Evolutionary conservation across 192 early-diverging fungal genomes (phyloP), one percentile per base, ranked within the genome.

Genomic region (Spinellus fusiger): DNA sequence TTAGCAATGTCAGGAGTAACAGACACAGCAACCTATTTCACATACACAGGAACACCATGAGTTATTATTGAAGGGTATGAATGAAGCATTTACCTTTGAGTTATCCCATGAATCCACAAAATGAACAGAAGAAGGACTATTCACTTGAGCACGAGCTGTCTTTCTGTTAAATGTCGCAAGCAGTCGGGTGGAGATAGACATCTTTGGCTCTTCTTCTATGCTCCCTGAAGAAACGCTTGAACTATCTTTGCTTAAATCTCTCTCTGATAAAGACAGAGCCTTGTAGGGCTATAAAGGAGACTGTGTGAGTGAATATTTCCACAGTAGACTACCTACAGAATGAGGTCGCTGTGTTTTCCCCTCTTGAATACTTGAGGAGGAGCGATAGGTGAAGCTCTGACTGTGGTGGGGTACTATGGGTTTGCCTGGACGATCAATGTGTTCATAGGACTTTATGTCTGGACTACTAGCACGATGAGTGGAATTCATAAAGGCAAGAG

Each of bases 401-500:
- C 40, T 18, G 10, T 18, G 13, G 13, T 44, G 40, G 3, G 40
- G 10, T 10, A 44, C 3, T 44, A 44, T 18, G 9, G 59, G 59
- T 22, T 32, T 28, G 51, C 65, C 47, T 6, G 65, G 65, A 18
- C 18, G 52, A 29, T 67, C 65, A 37, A 67, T 54, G 33, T 67
- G 40, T 33, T 61, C 58, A 37, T 67, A 67, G 22, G 65, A 40
- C 25, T 49, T 44, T 22, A 9, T 35, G 15, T 55, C 50, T 13
- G 15, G 29, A 44, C 44, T 46, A n/a, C 7, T 29, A 22, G 20
- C 18, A 27, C 54, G 25, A 6, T 18, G 20, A 33, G 15, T n/a
- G 12, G 58, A 49, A 9, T 38, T 9, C 2, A 54, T 26, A 50
- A 35, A 51, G 18, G 22, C 34, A 32, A 37, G 10, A 29, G 33